Evolutionary conservation across 148 eudicot species (phyloP), one percentile per base, ranked within the genome.

Genomic region (Rhododendron griersonianum): DNA sequence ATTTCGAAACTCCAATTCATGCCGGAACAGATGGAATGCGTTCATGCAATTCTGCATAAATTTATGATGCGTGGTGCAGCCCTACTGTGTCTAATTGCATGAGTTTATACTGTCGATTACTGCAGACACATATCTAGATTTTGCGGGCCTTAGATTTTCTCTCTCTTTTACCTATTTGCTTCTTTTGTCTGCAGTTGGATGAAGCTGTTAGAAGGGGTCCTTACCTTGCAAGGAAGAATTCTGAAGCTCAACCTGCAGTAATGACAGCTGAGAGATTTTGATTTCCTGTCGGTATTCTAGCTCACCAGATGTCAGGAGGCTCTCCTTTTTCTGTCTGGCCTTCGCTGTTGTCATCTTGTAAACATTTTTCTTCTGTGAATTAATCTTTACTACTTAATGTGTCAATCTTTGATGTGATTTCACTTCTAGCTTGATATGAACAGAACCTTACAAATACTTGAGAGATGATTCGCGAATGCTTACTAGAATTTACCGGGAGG

Each of bases 181-280:
- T 55, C 2, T 78, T 69, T 69, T 74, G 10, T 86, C 47, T 82
- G 87, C 99, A 96, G 99, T 86, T 96, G 89, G 93, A 90, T 85
- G 98, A 94, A 88, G 95, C 98, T 80, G 90, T 93, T 14, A 86
- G 48, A 86, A 92, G 96, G 80, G 99, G 99, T 83, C 99, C 99
- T 37, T 96, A 92, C 71, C 98, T 92, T 21, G 93, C 94, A 53
- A 90, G 90, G 88, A 93, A 86, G 88, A 91, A 86, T 44, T 53
- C 48, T 28, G 95, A 95, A 85, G 94, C 98, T 80, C 94, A 81
- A 81, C 99, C 98, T 65, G 85, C 89, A 23, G 88, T 95, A 47
- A 88, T 80, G 84, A 95, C 99, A 15, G 98, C 91, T 4, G 98
- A 96, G 35, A 92, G 99, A 86, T 92, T 94, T 87, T 96, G 89